Evolutionary conservation across 768 basidiomycete species (phyloP), one percentile per base, ranked within the genome.

Genomic region (Xerocomellus amylosporus): DNA sequence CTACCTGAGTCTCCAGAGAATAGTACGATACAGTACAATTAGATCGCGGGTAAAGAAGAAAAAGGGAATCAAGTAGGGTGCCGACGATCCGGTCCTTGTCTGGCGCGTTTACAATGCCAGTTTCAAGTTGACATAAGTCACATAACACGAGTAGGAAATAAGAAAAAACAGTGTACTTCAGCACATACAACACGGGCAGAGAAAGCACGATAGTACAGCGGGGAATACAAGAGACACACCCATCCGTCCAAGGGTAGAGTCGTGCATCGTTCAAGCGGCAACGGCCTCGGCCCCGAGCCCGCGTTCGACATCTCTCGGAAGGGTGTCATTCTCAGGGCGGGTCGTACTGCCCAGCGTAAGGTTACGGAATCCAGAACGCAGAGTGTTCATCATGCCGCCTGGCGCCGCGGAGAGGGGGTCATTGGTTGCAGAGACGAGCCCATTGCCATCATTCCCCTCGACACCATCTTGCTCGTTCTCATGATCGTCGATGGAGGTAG

Each of bases 261-360:
- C 14, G 12, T 19, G 10, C 22, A 30, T 43, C 36, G 15, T 31
- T 66, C 47, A 66, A 50, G 53, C 47, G 17, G 54, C 19, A 19
- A 51, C 26, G 5, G 50, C 30, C 41, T 58, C 62, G 1, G 56
- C 14, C 4, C 45, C 61, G 5, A 53, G n/a, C 6, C 64, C 68
- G 19, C 61, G 70, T 31, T 68, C 68, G 12, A 64, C 57, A 28
- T 71, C 69, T 19, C 68, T 58, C 2, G 71, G 62, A 7, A 76
- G 73, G 1, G 58, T 58, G 14, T 63, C 63, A 15, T 51, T 49
- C 30, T 72, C 69, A 14, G 41, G 17, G 31, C 64, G 67, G 3
- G 52, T 36, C 30, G 57, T 13, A 39, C 43, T 53, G 6, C 60
- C 48, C 4, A 58, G 53, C 8, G 63, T 36, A 15, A 71, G 54